These are phyloP conservation scores for Colletotrichum somersetense DNA, from an alignment of 2,329 filamentous ascomycete species.

Conservation along the genomic window DNA sequence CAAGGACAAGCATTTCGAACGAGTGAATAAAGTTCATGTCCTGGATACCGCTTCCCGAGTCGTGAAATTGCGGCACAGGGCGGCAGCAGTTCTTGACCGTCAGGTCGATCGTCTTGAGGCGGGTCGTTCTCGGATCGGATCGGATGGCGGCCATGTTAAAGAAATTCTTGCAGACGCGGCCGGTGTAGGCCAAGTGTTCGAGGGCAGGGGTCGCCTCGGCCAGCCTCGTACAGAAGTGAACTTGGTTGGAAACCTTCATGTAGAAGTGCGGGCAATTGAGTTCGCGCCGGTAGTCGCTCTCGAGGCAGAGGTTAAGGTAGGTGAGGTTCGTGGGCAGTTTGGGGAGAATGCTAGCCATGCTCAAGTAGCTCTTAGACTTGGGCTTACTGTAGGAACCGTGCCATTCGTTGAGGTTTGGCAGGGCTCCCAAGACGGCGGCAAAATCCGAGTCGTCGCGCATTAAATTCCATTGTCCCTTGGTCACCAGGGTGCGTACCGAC, in stretches of 20 bases:
- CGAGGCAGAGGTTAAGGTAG: slow-evolving; percentile 76
- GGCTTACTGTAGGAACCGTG: slow-evolving; percentile 77
- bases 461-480: slow-evolving; percentile 83
- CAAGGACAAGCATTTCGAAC: slow-evolving; percentile 77
- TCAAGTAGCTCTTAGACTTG: slow-evolving; percentile 80
- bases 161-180: slow-evolving; percentile 77
- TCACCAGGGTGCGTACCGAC: slow-evolving; percentile 75
- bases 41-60: slow-evolving; percentile 77
- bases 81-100: slow-evolving; percentile 82
- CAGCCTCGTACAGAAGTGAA: slow-evolving; percentile 72
- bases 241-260: slow-evolving; percentile 67
- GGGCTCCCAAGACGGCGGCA: slow-evolving; percentile 68
- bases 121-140: slow-evolving; percentile 61
- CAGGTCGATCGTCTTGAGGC: slow-evolving; percentile 76
- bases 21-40: slow-evolving; percentile 79
- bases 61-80: slow-evolving; percentile 65
- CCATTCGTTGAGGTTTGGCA: slow-evolving; percentile 76
- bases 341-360: slow-evolving; percentile 73
- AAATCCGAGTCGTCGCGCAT: slow-evolving; percentile 75
- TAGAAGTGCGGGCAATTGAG: slow-evolving; percentile 71
- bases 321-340: slow-evolving; percentile 69
- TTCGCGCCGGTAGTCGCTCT: slow-evolving; percentile 78
- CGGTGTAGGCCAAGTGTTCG: slow-evolving; percentile 79
- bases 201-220: slow-evolving; percentile 71
- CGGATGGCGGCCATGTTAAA: slow-evolving; percentile 70